Conservation (phyloP, 2,329 filamentous ascomycete genomes). For the Cytospora mali region DNA sequence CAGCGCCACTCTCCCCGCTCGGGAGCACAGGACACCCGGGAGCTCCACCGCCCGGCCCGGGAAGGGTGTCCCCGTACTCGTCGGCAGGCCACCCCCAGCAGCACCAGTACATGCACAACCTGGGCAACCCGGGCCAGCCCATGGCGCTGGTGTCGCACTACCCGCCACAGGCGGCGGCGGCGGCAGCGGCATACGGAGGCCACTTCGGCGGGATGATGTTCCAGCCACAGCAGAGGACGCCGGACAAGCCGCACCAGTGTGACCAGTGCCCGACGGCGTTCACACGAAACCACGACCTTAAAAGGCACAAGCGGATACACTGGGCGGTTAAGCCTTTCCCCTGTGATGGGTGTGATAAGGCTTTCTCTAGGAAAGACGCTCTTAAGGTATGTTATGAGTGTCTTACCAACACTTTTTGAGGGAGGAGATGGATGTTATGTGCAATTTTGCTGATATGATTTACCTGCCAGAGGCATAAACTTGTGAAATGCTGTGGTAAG, state of each 20-base stretch:
- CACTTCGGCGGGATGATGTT: conserved; percentile 48
- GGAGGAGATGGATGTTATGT: too few relatives aligned
- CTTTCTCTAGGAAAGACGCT: conserved; percentile 94
- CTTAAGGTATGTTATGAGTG: conserved; percentile 73
- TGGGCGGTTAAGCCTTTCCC: conserved; percentile 94
- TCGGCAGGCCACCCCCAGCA: conserved; percentile 49
- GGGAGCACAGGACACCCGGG: conserved; percentile 23
- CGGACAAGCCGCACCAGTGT: conserved; percentile 92
- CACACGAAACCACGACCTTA: conserved; percentile 94
- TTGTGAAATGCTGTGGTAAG: conserved; percentile 65
- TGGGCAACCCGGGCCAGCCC: conserved; percentile 71
- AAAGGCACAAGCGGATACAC: conserved; percentile 94
- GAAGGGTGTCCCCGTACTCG: conserved; percentile 36
- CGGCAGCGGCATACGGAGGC: conserved; percentile 39
- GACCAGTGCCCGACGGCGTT: conserved; percentile 92
- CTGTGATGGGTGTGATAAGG: conserved; percentile 90
- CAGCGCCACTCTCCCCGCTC: conserved; percentile 43
- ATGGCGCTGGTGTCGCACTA: conserved; percentile 63
- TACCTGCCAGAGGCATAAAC: conserved; percentile 57
- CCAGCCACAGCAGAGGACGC: conserved; percentile 46
- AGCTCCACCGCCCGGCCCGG: conserved; percentile 15
- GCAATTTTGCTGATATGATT: conserved; percentile 27
- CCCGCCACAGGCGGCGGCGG: conserved; percentile 38
- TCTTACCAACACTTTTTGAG: not conserved
- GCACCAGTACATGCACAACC: conserved; percentile 64